These are phyloP conservation scores for Chaetomium globosum DNA, from an alignment of 2,329 filamentous ascomycete genomes.

Conservation along the genomic window DNA sequence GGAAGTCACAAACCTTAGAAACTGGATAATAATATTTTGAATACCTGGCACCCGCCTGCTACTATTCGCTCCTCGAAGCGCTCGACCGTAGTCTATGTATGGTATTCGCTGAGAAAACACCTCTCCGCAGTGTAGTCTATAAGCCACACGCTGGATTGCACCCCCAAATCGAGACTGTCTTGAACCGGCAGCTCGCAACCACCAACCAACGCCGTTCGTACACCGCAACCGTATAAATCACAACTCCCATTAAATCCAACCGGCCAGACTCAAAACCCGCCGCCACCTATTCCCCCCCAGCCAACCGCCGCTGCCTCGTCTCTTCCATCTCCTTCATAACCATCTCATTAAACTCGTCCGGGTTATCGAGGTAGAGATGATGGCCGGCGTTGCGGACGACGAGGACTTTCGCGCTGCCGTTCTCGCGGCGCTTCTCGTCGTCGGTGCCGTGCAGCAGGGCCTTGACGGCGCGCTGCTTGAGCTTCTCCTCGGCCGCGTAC, in stretches of 20 bases:
- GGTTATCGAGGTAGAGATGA: constrained; percentile 63
- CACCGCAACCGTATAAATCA: background rate
- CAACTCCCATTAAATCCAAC: background rate
- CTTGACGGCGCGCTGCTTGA: constrained; percentile 67
- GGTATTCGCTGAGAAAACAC: background rate
- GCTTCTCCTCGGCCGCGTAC: constrained; percentile 74
- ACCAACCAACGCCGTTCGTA: background rate
- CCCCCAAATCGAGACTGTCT: background rate
- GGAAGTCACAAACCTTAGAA: background rate
- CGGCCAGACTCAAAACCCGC: background rate
- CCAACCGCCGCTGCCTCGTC: constrained; percentile 41
- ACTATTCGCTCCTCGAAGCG: background rate
- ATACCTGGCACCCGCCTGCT: background rate
- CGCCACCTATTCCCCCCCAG: background rate
- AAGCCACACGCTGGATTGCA: background rate
- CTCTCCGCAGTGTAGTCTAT: background rate
- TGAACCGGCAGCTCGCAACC: background rate
- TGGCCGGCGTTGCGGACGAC: constrained; percentile 67
- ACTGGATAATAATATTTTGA: background rate
- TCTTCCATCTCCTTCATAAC: constrained; percentile 58
- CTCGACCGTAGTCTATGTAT: constrained; percentile 1
- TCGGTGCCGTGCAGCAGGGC: constrained; percentile 63
- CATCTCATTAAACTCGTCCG: constrained; percentile 59
- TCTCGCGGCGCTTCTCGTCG: constrained; percentile 71
- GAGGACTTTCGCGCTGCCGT: constrained; percentile 79